Evolutionary conservation across 2,329 filamentous ascomycete genomes (phyloP).

Genomic region (Celoporthe dispersa): DNA sequence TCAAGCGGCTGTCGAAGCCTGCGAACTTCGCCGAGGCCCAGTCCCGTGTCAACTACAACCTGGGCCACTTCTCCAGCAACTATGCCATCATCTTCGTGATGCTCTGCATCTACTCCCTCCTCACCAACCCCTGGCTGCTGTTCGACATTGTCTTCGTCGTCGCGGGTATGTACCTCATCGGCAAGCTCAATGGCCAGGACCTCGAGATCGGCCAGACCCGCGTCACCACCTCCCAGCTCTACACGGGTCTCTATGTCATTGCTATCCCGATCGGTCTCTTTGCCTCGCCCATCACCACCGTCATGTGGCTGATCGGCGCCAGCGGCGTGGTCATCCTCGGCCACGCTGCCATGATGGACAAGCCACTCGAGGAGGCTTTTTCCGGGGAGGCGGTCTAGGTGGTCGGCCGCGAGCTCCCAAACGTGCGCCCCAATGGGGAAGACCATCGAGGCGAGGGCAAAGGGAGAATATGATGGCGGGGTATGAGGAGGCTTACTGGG

Average conservation of each 20-base stretch:
- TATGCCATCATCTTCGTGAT: slow-evolving; percentile 93
- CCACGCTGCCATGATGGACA: slow-evolving; percentile 95
- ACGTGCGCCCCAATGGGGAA: slow-evolving; percentile 96
- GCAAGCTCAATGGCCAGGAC: slow-evolving; percentile 86
- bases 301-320: slow-evolving; percentile 95
- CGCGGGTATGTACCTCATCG: slow-evolving; percentile 87
- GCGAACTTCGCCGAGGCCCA: slow-evolving; percentile 89
- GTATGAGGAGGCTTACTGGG: slow-evolving; percentile 48
- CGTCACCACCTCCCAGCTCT: slow-evolving; percentile 90
- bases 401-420: slow-evolving; percentile 99
- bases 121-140: slow-evolving; percentile 84
- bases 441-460: slow-evolving; percentile 91
- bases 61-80: slow-evolving; percentile 97
- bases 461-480: slow-evolving; percentile 60
- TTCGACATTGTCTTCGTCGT: slow-evolving; percentile 92
- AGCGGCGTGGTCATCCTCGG: slow-evolving; percentile 92
- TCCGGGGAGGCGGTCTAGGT: slow-evolving; percentile 99
- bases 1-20: slow-evolving; percentile 95
- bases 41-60: slow-evolving; percentile 94
- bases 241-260: slow-evolving; percentile 83
- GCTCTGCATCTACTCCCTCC: slow-evolving; percentile 92
- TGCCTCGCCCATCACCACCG: slow-evolving; percentile 81
- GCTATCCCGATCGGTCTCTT: slow-evolving; percentile 83
- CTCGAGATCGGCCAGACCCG: slow-evolving; percentile 82
- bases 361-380: slow-evolving; percentile 99